Base-by-base conservation (phyloP, 2,329 filamentous ascomycete genomes). In the Aspergillus niger region DNA sequence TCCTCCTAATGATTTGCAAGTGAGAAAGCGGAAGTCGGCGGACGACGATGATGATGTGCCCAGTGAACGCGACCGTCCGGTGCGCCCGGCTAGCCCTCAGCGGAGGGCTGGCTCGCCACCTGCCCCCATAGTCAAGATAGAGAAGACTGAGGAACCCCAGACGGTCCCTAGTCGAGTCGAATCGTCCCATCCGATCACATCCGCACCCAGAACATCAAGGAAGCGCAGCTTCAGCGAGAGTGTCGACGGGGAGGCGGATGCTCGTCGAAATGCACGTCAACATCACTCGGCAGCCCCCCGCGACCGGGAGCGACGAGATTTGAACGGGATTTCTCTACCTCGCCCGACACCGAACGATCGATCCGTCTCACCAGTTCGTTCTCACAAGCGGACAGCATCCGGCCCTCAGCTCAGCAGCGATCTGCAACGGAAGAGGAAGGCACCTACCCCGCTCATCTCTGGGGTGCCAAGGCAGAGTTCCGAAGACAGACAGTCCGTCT, bases 401-500 rank as follows among this genome's bases (percentile, higher is more conserved):
- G 74, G 74, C 17, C 71, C 73, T 20, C 75, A 73, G 17, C 65
- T 68, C 24, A 59, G 58, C n/a, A 56, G 58, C 6, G 69, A 68
- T 38, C 47, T 66, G 15, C 63, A 65, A 7, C 64, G 68, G 11
- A 75, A 72, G 62, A 76, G 71, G 62, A 81, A 78, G 61, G 70
- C 73, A 2, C 76, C 77, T 11, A 75, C 80, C 4, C 76, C 77
- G 10, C 66, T 77, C 20, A 65, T 77, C 36, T 75, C 78, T n/a
- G 77, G 75, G 20, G 75, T 73, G 28, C 72, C 69, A 55, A 74
- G 79, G 39, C 79, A 80, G 61, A 72, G 72, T 55, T 82, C 80
- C 4, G 80, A 81, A 65, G 80, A 81, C 61, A 72, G 77, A 17
- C 72, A 75, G 28, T 80, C 78, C 4, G 74, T 76, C 6, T 78